Evolutionary conservation across 2,329 filamentous ascomycete species (phyloP).

Genomic region (Colletotrichum aenigma): DNA sequence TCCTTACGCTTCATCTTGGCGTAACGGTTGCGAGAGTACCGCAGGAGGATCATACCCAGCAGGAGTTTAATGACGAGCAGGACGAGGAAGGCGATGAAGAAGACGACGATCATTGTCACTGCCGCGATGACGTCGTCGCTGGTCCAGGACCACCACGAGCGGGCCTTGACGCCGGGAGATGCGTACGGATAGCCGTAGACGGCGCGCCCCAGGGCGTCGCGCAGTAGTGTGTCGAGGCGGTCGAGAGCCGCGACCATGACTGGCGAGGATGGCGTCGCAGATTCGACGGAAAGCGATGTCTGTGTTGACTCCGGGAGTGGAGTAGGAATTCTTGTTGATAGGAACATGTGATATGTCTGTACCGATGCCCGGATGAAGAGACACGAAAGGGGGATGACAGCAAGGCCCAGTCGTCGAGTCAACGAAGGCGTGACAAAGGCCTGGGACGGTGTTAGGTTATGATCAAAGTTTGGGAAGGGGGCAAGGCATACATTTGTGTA

Average conservation of each 20-base stretch:
- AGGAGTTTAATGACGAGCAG: conserved; percentile 85
- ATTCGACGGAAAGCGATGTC: conserved; percentile 69
- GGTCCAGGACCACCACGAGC: conserved; percentile 60
- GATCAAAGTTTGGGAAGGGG: not conserved
- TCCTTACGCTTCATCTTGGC: conserved; percentile 78
- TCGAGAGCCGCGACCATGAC: conserved; percentile 79
- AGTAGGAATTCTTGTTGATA: conserved; percentile 82
- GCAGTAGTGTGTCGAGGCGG: conserved; percentile 78
- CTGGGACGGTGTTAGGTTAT: conserved; percentile 38
- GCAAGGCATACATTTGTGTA: conserved; percentile 77
- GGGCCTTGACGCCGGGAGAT: conserved; percentile 34
- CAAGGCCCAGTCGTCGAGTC: conserved; percentile 86
- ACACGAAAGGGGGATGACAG: conserved; percentile 90
- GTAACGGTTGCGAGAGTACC: conserved; percentile 80
- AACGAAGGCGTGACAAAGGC: conserved; percentile 91
- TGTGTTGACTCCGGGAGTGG: conserved; percentile 70
- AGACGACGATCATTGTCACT: conserved; percentile 83
- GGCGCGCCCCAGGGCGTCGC: conserved; percentile 76
- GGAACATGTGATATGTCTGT: conserved; percentile 98
- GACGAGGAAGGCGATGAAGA: conserved; percentile 83
- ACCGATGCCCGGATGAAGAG: conserved; percentile 94
- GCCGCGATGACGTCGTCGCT: conserved; percentile 77
- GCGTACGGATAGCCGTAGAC: conserved; percentile 65
- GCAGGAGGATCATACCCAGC: conserved; percentile 85
- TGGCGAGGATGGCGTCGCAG: conserved; percentile 68